Evolutionary conservation across 2,329 filamentous ascomycete species (phyloP).

Genomic region (Pestalotiopsis sp.): DNA sequence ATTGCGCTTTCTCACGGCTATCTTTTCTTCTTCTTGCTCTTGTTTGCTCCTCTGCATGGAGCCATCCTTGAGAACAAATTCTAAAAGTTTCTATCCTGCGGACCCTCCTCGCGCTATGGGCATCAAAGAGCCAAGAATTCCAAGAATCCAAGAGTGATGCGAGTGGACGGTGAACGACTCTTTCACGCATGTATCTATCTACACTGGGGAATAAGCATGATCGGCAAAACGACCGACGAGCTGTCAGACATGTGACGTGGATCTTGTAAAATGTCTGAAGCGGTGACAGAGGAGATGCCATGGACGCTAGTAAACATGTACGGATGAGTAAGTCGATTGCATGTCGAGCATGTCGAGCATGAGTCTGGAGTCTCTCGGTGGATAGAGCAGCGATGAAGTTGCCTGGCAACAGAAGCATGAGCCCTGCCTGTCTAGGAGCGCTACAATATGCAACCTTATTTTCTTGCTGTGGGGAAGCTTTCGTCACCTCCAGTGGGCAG

Average conservation of each 20-base stretch:
- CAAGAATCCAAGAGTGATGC: too few species aligned
- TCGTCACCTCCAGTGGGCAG: background rate
- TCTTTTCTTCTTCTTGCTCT: too few species aligned
- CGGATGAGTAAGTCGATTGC: too few species aligned
- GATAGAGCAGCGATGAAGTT: background rate
- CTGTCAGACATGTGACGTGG: background rate
- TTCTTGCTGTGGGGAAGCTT: background rate
- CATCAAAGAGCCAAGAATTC: too few species aligned
- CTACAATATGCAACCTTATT: conserved; percentile 11
- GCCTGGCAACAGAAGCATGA: background rate
- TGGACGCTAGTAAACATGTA: background rate
- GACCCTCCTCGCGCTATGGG: too few species aligned
- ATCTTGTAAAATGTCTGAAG: background rate
- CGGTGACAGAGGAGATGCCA: background rate
- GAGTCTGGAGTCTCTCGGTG: background rate
- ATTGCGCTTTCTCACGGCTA: too few species aligned
- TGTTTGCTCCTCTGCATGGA: too few species aligned
- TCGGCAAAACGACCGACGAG: background rate
- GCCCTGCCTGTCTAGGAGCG: background rate
- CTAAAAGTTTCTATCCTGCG: too few species aligned
- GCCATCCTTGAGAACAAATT: too few species aligned
- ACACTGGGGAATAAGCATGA: background rate
- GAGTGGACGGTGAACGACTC: too few species aligned
- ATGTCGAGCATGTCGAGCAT: too few species aligned
- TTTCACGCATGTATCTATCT: too few species aligned